These are phyloP conservation scores for Thalassiosira ordinaria DNA, from an alignment of 352 stramenopile genomes.

Conservation along the genomic window DNA sequence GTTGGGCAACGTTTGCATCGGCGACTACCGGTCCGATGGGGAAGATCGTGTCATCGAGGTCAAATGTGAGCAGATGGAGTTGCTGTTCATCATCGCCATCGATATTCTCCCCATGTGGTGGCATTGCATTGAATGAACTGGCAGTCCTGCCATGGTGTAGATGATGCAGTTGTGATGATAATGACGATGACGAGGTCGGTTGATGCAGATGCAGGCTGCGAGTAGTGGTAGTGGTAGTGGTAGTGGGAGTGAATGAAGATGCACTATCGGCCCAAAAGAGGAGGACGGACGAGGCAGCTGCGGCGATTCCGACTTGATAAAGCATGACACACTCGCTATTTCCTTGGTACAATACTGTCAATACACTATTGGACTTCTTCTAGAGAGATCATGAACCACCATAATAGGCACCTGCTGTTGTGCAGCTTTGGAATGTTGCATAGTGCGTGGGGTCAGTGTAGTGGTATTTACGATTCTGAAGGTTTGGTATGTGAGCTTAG, in stretches of 20 bases:
- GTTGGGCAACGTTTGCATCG: slow-evolving; percentile 68
- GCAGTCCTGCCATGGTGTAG: neutral
- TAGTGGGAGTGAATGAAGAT: neutral
- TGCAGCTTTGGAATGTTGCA: too few relatives aligned
- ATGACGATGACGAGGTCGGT: neutral
- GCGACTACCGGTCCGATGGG: slow-evolving; percentile 65
- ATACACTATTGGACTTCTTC: too few relatives aligned
- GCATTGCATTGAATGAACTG: neutral
- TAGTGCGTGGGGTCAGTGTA: too few relatives aligned
- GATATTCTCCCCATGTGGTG: too few relatives aligned
- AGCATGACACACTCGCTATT: neutral
- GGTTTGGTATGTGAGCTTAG: too few relatives aligned
- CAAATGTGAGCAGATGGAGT: slow-evolving; percentile 74
- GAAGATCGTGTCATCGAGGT: slow-evolving; percentile 84
- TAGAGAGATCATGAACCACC: too few relatives aligned
- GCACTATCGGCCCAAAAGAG: neutral
- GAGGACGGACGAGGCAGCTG: neutral
- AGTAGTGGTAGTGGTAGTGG: too few relatives aligned
- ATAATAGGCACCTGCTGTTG: too few relatives aligned
- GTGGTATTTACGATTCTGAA: too few relatives aligned
- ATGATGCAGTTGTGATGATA: neutral
- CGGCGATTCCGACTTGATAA: slow-evolving; percentile 10
- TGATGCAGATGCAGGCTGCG: neutral
- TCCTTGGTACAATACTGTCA: too few relatives aligned
- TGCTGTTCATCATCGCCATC: neutral